Base-by-base conservation (phyloP, 768 basidiomycete species). In the Phaffia australis region DNA sequence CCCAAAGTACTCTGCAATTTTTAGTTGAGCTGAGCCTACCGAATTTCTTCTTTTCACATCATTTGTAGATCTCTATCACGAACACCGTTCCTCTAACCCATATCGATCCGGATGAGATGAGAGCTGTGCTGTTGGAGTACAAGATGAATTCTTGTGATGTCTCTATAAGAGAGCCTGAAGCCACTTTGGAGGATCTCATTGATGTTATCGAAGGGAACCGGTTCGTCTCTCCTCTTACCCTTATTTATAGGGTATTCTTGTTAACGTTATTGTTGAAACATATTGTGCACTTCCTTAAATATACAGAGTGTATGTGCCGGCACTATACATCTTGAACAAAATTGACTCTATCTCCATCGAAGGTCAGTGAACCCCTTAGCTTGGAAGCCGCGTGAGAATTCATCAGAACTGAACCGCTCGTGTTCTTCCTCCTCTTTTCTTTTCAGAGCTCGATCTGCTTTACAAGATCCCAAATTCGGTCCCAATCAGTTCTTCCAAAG, bases 311-410 rank as follows among this genome's bases (percentile, higher is more conserved):
- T 95, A 95, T 75, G 89, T 97, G 32, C 93, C 93, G 16, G 88
- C 87, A 18, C 78, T 95, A 67, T 95, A 90, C 76, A 89, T 90
- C 69, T 75, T 86, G 77, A 73, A 75, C 74, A 77, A 61, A 85
- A 92, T 94, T 74, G 95, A 99, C 76, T 95, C 89, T 23, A 98
- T 97, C 73, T 93, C 90, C 63, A 95, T 98, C 76, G 94, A 98
- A 76, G 35, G 35, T 42, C 35, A 42, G 35, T 42, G 35, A 42
- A 11, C 35, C 35, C 35, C 4, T 42, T 5, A 42, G 35, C 35
- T 42, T n/a, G n/a, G 35, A 42, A 42, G 35, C 11, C 11, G 35
- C 11, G 11, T 42, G 35, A 11, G 35, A 11, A 11, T 11, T 42
- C 4, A 11, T 42, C 35, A 42, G 35, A 42, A 42, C 35, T 42